Conservation (phyloP, 768 basidiomycete species). For the Gymnopilus dilepis region DNA sequence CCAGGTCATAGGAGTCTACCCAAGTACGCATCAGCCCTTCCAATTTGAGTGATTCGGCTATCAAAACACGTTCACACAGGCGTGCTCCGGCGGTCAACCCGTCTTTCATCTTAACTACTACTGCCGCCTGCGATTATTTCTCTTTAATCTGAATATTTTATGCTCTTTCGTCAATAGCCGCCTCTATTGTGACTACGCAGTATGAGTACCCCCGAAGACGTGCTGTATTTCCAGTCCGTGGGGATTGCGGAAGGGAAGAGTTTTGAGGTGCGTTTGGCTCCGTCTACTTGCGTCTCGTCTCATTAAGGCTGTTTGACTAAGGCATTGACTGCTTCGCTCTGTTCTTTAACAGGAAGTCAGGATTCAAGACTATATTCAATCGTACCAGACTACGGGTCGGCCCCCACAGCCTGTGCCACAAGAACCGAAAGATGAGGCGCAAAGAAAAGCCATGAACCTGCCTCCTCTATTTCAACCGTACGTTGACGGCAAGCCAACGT, state of each 20-base stretch:
- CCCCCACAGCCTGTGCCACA: conserved; percentile 51
- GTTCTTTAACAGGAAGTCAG: conserved; percentile 54
- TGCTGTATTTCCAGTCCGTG: not conserved
- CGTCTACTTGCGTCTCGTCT: not conserved
- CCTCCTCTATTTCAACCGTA: conserved; percentile 57
- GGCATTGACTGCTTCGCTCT: no score
- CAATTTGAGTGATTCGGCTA: no score
- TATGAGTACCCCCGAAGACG: not conserved
- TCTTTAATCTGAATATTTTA: no score
- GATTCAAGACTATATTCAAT: conserved; percentile 55
- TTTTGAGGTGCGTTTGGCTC: not conserved
- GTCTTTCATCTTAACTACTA: no score
- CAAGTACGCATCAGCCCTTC: no score
- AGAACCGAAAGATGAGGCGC: conserved; percentile 47
- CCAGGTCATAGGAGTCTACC: no score
- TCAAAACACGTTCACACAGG: no score
- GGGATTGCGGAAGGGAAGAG: not conserved
- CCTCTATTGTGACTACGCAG: no score
- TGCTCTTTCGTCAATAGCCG: no score
- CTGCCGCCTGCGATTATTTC: no score
- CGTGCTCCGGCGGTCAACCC: no score
- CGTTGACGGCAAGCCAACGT: not conserved
- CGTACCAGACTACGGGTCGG: conserved; percentile 50
- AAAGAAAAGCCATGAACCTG: conserved; percentile 50
- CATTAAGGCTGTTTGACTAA: not conserved